Evolutionary conservation across 805 yeast species (phyloP).

Genomic region (Torulaspora franciscae): DNA sequence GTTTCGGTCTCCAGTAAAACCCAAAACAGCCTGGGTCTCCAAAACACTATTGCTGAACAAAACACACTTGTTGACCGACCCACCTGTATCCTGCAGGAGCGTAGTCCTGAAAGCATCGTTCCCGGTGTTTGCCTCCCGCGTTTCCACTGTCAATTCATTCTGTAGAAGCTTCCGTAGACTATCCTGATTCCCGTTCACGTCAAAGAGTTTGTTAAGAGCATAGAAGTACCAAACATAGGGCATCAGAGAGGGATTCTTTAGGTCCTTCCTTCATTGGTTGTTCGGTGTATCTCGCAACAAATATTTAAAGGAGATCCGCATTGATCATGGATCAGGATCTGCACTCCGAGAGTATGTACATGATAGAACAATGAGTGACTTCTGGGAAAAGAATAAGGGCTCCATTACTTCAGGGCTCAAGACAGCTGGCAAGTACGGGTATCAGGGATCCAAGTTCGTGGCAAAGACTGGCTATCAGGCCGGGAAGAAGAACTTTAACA

Average conservation of each 20-base stretch:
- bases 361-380: conserved; percentile 26
- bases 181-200: neutral
- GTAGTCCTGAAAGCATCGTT: conserved; percentile 10
- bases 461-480: conserved; percentile 41
- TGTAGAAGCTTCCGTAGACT: conserved; percentile 4
- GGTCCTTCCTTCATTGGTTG: too few species aligned
- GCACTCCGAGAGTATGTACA: neutral
- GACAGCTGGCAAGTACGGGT: conserved; percentile 37
- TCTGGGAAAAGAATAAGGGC: conserved; percentile 43
- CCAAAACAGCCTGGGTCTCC: conserved; percentile 16
- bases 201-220: conserved; percentile 6
- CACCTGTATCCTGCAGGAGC: conserved; percentile 5
- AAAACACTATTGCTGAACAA: conserved; percentile 13
- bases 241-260: conserved; percentile 1
- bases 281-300: neutral
- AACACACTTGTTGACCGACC: conserved; percentile 6
- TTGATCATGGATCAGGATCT: neutral
- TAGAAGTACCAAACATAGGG: conserved; percentile 13
- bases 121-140: neutral
- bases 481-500: conserved; percentile 35
- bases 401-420: conserved; percentile 36
- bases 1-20: conserved; percentile 14
- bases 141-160: conserved; percentile 1
- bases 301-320: conserved; percentile 1
- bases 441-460: conserved; percentile 39